A percentile compares a stretch with the other conserved stretches of the same genome.
Evolutionary conservation across 73 alveolate genomes (phyloP).

Genomic region (Urostyla sp.): DNA sequence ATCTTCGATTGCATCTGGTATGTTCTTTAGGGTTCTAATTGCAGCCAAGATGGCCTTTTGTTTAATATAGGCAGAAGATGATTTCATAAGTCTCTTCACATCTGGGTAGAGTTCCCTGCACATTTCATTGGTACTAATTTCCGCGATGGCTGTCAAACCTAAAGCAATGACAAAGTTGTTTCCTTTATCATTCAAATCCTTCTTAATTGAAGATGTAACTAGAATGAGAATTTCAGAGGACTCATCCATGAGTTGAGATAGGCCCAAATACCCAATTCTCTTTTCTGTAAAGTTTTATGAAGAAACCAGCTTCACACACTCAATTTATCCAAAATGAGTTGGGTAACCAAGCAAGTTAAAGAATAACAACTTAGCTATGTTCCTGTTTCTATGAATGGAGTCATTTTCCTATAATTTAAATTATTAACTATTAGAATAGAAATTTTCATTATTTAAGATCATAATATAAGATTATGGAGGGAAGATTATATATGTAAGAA

Average conservation of each 20-base stretch:
- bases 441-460: background rate
- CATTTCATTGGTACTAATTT: slow-evolving; percentile 98
- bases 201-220: slow-evolving; percentile 92
- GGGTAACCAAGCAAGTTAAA: slow-evolving; percentile 97
- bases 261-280: slow-evolving; percentile 99
- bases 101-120: slow-evolving; percentile 95
- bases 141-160: slow-evolving; percentile 98
- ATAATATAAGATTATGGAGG: too few relatives aligned
- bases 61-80: slow-evolving; percentile 95
- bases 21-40: slow-evolving; percentile 95
- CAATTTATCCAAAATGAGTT: slow-evolving; percentile 98
- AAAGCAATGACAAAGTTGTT: slow-evolving; percentile 95
- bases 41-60: slow-evolving; percentile 99
- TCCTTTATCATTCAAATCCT: slow-evolving; percentile 86
- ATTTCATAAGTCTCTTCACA: slow-evolving; percentile 93
- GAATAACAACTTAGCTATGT: slow-evolving; percentile 96
- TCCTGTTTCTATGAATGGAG: slow-evolving; percentile 93
- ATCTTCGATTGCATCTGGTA: slow-evolving; percentile 97
- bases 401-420: slow-evolving; percentile 94
- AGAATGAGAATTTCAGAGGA: slow-evolving; percentile 97
- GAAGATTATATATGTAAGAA: background rate
- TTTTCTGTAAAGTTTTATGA: slow-evolving; percentile 97
- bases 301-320: slow-evolving; percentile 96
- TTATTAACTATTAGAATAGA: background rate
- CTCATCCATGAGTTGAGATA: slow-evolving; percentile 98